These are phyloP conservation scores for Hibiscus trionum DNA, from an alignment of 345 rosid genomes.

Conservation along the genomic window DNA sequence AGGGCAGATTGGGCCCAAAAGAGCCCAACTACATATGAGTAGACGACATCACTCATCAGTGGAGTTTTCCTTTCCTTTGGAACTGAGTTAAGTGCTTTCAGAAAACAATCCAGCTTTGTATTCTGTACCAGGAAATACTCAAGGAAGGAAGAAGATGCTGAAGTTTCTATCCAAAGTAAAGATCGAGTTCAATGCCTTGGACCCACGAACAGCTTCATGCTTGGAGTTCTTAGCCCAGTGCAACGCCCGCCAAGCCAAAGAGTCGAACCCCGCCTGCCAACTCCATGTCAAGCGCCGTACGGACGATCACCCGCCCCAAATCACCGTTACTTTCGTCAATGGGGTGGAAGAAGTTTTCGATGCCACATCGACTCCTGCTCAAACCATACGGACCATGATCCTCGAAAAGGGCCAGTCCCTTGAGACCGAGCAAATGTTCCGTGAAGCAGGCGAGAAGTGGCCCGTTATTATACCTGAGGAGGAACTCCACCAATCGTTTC, in stretches of 20 bases:
- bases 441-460: constrained; percentile 88
- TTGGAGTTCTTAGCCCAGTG: constrained; percentile 93
- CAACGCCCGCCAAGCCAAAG: constrained; percentile 79
- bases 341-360: constrained; percentile 81
- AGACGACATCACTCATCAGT: too few relatives aligned
- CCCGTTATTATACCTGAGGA: constrained; percentile 75
- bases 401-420: constrained; percentile 72
- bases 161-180: constrained; percentile 77
- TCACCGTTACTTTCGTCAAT: constrained; percentile 72
- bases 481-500: constrained; percentile 56
- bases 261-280: constrained; percentile 80
- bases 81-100: too few relatives aligned
- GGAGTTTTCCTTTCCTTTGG: too few relatives aligned
- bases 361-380: constrained; percentile 70
- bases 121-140: too few relatives aligned
- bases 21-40: too few relatives aligned
- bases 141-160: constrained; percentile 44
- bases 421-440: constrained; percentile 91
- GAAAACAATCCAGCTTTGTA: too few relatives aligned
- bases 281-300: constrained; percentile 79
- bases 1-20: too few relatives aligned
- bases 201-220: constrained; percentile 70
- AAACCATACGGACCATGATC: constrained; percentile 66
- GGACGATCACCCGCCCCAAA: constrained; percentile 76
- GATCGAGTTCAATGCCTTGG: constrained; percentile 77